Percentiles rank a stretch among this genome's conserved stretches.
phyloP scores from a whole-genome alignment of 768 basidiomycete species.

The Dacryopinax primogenitus region DNA sequence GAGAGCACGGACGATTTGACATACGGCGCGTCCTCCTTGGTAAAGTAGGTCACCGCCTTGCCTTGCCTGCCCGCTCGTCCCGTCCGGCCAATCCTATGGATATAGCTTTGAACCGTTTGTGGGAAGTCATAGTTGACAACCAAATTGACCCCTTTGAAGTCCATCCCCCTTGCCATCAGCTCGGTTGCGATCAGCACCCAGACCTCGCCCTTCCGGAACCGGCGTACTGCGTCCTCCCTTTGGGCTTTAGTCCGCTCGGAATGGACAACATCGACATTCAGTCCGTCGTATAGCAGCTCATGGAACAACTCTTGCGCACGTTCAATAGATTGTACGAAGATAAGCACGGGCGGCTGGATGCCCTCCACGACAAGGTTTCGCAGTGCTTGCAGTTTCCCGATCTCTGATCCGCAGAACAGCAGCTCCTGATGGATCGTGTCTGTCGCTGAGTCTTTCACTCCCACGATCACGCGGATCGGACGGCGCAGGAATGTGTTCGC shows the following conservation, averaged over 20 bases:
- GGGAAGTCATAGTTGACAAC: slow-evolving; percentile 98
- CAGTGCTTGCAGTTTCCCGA: slow-evolving; percentile 86
- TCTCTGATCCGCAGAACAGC: slow-evolving; percentile 82
- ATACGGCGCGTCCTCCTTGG: slow-evolving; percentile 80
- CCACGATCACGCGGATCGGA: slow-evolving; percentile 89
- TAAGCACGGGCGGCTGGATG: slow-evolving; percentile 58
- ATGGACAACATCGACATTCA: slow-evolving; percentile 80
- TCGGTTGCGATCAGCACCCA: slow-evolving; percentile 97
- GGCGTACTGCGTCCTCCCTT: slow-evolving; percentile 67
- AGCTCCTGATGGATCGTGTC: slow-evolving; percentile 81
- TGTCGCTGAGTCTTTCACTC: slow-evolving; percentile 89
- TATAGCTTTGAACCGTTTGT: slow-evolving; percentile 85
- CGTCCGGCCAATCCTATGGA: slow-evolving; percentile 94
- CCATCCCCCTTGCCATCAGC: slow-evolving; percentile 96
- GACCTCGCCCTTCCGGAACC: slow-evolving; percentile 78
- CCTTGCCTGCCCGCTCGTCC: slow-evolving; percentile 88
- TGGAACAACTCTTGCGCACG: slow-evolving; percentile 45
- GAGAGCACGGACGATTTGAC: slow-evolving; percentile 61
- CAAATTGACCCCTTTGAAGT: slow-evolving; percentile 86
- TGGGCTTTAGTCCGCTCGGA: slow-evolving; percentile 80
- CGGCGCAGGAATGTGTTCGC: slow-evolving; percentile 75
- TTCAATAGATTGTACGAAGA: slow-evolving; percentile 79
- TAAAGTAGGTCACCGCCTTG: slow-evolving; percentile 91
- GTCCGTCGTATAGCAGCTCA: slow-evolving; percentile 67
- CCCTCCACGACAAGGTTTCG: slow-evolving; percentile 59